Base-by-base conservation (phyloP, 2,329 filamentous ascomycete genomes). In the Phaeophleospora eucalypticola region DNA sequence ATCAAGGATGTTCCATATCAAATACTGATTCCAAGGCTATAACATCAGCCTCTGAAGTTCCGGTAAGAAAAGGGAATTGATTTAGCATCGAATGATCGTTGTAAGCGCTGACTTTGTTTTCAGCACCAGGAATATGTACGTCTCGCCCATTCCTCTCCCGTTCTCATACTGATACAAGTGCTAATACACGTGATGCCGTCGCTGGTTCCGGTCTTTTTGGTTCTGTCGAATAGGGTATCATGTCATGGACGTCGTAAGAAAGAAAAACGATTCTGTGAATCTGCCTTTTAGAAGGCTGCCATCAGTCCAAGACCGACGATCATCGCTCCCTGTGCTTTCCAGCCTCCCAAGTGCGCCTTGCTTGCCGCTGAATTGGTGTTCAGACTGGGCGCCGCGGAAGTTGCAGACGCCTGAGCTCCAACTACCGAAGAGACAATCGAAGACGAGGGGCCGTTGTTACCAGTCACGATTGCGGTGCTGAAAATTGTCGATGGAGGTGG, bases 331-430 rank as follows among this genome's bases (percentile, higher is more conserved):
- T 21, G 16, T 8, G 20, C 4, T 19, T 4, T 38, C 7, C 21
- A 33, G 12, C 27, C 34, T 12, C 29, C 42, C 10, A 18, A 9
- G 6, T 3, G 3, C 15, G 12, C 12, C 15, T n/a, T 29, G 3
- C n/a, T 15, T 18, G 41, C 41, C 17, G 34, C 42, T 17, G 16
- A 16, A 12, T 17, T n/a, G 21, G 27, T 44, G 20, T 44, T 44
- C 18, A 44, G 42, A 17, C 42, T 37, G 7, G 42, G 42, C 10
- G 39, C 16, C 16, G 12, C 15, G 9, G 27, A 24, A 12, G 19
- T 20, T 3, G 18, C 21, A 4, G 42, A 15, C 9, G 42, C 15
- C 7, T 18, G 18, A 2, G 32, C 34, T 9, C n/a, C 27, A 17
- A 42, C 40, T n/a, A 42, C 40, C 20, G 4, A 18, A 17, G 40